Evolutionary conservation across 2,329 filamentous ascomycete species (phyloP).

Genomic region (Tolypocladium paradoxum): DNA sequence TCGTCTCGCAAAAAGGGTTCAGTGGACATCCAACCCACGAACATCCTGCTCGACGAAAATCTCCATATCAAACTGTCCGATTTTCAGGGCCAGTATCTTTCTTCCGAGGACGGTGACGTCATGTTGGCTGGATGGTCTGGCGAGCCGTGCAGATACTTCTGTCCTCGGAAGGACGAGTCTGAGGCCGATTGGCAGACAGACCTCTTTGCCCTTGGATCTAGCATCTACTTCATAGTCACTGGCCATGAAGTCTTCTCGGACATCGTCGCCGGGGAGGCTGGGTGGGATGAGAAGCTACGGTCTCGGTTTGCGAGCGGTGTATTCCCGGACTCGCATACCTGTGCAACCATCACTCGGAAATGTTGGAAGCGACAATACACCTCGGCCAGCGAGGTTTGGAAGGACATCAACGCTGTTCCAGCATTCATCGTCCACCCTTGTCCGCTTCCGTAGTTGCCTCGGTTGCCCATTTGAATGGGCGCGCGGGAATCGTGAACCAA

Average conservation of each 20-base stretch:
- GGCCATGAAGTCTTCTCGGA: slow-evolving; percentile 8
- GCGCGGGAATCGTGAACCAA: too few species aligned
- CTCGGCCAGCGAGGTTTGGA: background rate
- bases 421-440: too few species aligned
- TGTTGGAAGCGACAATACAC: slow-evolving; percentile 4
- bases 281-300: slow-evolving; percentile 6
- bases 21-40: slow-evolving; percentile 7
- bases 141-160: slow-evolving; percentile 6
- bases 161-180: slow-evolving; percentile 4
- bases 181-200: slow-evolving; percentile 8
- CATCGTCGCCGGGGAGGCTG: slow-evolving; percentile 6
- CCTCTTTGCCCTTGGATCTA: slow-evolving; percentile 10
- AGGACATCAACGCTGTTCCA: slow-evolving; percentile 1
- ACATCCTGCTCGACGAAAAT: slow-evolving; percentile 8
- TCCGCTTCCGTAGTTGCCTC: too few species aligned
- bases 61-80: slow-evolving; percentile 8
- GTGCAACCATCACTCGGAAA: background rate
- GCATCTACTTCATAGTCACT: slow-evolving; percentile 10
- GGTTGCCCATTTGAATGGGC: too few species aligned
- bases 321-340: slow-evolving; percentile 5
- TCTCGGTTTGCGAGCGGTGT: slow-evolving; percentile 4
- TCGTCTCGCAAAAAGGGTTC: slow-evolving; percentile 5
- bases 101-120: slow-evolving; percentile 6
- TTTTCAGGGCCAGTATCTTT: slow-evolving; percentile 8
- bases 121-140: slow-evolving; percentile 3